Percentiles rank a stretch among this genome's conserved stretches.
phyloP scores from a whole-genome alignment of 2,329 filamentous ascomycete genomes.

The Fusarium duplospermum region DNA sequence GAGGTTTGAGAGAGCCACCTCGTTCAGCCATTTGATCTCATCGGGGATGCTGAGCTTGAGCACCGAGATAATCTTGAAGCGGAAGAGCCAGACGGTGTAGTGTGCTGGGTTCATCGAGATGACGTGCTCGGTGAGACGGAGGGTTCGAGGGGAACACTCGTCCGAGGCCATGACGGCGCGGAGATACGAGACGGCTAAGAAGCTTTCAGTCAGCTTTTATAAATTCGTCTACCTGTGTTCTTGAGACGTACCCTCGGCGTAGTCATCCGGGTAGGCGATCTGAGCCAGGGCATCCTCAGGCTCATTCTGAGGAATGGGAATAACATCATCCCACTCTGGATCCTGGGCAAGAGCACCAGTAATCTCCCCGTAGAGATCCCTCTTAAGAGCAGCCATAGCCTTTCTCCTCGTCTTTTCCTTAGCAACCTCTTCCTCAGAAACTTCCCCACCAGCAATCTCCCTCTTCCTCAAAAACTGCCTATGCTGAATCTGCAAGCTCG shows the following conservation, averaged over 20 bases:
- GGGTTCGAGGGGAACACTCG: slow-evolving; percentile 82
- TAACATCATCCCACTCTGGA: slow-evolving; percentile 85
- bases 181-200: slow-evolving; percentile 85
- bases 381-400: slow-evolving; percentile 63
- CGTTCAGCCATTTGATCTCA: slow-evolving; percentile 89
- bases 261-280: slow-evolving; percentile 91
- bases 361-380: slow-evolving; percentile 65
- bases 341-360: slow-evolving; percentile 65
- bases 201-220: slow-evolving; percentile 33
- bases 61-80: slow-evolving; percentile 79
- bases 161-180: slow-evolving; percentile 91
- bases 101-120: slow-evolving; percentile 95
- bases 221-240: not conserved
- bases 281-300: slow-evolving; percentile 86
- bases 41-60: slow-evolving; percentile 73
- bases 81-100: slow-evolving; percentile 98
- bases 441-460: slow-evolving; percentile 40
- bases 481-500: slow-evolving; percentile 58
- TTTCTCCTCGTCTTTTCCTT: slow-evolving; percentile 60
- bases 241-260: slow-evolving; percentile 74
- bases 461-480: slow-evolving; percentile 56
- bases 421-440: slow-evolving; percentile 54
- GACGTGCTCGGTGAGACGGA: slow-evolving; percentile 87
- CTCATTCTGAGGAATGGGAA: slow-evolving; percentile 86
- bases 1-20: slow-evolving; percentile 82